Percentiles rank a stretch among this genome's conserved stretches.
Evolutionary conservation across 805 yeast genomes (phyloP).

Genomic region (Kazachstania viticola): DNA sequence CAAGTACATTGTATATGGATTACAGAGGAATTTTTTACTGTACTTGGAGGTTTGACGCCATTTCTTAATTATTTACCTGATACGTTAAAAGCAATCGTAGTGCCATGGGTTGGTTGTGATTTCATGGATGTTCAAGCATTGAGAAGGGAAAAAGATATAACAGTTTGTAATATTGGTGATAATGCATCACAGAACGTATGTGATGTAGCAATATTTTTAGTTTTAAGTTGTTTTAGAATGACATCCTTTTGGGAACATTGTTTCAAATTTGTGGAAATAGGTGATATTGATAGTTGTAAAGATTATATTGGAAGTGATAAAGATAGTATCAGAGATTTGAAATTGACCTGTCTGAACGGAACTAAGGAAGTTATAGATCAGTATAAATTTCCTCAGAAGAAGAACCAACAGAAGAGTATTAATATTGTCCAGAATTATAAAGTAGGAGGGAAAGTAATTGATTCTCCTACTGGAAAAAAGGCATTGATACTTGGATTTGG

Average conservation of each 20-base stretch:
- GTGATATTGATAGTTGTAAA: conserved; percentile 38
- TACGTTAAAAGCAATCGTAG: conserved; percentile 36
- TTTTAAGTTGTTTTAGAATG: conserved; percentile 50
- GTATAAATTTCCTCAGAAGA: conserved; percentile 11
- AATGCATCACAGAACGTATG: conserved; percentile 59
- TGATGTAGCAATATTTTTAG: conserved; percentile 50
- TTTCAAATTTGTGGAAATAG: conserved; percentile 29
- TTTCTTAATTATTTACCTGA: conserved; percentile 38
- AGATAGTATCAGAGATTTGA: conserved; percentile 10
- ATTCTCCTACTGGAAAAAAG: conserved; percentile 43
- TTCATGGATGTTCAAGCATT: conserved; percentile 28
- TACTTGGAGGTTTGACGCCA: conserved; percentile 33
- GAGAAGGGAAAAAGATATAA: conserved; percentile 34
- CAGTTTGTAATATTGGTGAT: conserved; percentile 50
- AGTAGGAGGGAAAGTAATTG: conserved; percentile 36
- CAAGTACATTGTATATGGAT: conserved; percentile 44
- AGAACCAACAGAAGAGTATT: conserved; percentile 2
- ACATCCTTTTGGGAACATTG: conserved; percentile 36
- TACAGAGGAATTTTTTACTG: conserved; percentile 39
- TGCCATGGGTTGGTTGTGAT: conserved; percentile 55
- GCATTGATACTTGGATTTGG: conserved; percentile 69
- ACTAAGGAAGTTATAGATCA: neutral
- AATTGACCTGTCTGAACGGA: conserved; percentile 1
- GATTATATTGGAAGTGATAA: conserved; percentile 20
- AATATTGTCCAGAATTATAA: conserved; percentile 32